Evolutionary conservation across 78 protist genomes (phyloP).

Genomic region (Dictyostelium citrinum): DNA sequence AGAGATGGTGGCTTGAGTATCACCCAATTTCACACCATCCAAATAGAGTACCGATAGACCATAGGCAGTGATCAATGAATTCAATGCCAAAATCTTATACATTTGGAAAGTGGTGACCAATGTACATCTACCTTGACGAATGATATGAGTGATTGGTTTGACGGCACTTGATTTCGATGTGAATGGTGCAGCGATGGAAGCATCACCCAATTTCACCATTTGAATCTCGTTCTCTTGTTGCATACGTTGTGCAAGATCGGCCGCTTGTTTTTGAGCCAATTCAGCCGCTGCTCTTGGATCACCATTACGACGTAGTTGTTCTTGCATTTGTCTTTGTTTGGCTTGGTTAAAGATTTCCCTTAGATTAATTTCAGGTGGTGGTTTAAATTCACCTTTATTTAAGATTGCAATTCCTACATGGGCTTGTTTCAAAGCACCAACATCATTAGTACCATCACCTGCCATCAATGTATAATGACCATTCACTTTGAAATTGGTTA

Average conservation of each 20-base stretch:
- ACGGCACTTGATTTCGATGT: slow-evolving; percentile 85
- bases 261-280: background rate
- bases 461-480: slow-evolving; percentile 96
- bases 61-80: slow-evolving; percentile 95
- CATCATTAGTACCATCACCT: slow-evolving; percentile 99
- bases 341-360: slow-evolving; percentile 3
- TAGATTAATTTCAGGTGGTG: slow-evolving; percentile 3
- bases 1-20: slow-evolving; percentile 90
- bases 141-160: slow-evolving; percentile 81
- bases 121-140: slow-evolving; percentile 95
- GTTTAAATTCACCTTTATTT: slow-evolving; percentile 56
- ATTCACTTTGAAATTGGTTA: slow-evolving; percentile 44
- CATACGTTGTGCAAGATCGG: background rate
- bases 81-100: slow-evolving; percentile 96
- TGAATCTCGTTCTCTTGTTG: slow-evolving; percentile 16
- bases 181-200: slow-evolving; percentile 99
- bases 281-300: background rate
- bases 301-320: background rate
- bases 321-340: slow-evolving; percentile 1
- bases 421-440: slow-evolving; percentile 99
- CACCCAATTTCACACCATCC: slow-evolving; percentile 96
- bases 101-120: slow-evolving; percentile 97
- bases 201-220: slow-evolving; percentile 83
- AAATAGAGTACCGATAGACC: slow-evolving; percentile 91
- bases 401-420: slow-evolving; percentile 94